Conservation (phyloP, 306 rosid genomes). For the Quillaja saponaria region DNA sequence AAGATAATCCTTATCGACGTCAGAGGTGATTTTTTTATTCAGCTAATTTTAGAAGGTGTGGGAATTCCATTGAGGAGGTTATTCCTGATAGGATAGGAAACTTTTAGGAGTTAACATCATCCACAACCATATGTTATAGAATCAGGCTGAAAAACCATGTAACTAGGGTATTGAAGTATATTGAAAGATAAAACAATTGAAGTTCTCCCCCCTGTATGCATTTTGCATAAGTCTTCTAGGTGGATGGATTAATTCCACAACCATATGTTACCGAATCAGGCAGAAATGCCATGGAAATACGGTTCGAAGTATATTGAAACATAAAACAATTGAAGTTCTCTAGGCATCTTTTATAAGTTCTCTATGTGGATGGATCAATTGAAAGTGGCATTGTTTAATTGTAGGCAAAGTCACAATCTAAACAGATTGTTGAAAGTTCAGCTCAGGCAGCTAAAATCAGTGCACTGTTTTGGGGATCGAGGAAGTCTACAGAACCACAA, state of each 20-base stretch:
- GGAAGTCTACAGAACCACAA: slow-evolving; percentile 41
- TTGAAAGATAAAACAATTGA: too few species aligned
- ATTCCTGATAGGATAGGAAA: background rate
- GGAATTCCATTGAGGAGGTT: background rate
- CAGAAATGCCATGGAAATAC: background rate
- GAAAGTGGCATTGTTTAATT: background rate
- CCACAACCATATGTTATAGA: background rate
- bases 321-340: background rate
- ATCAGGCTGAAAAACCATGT: too few species aligned
- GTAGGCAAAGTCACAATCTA: slow-evolving; percentile 40
- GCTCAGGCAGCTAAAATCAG: slow-evolving; percentile 35
- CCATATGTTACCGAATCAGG: background rate
- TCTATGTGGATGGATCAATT: background rate
- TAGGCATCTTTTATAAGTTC: background rate
- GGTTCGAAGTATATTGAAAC: background rate
- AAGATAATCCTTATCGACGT: too few species aligned
- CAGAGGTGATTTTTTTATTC: too few species aligned
- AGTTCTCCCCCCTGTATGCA: too few species aligned
- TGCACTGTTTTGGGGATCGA: slow-evolving; percentile 68
- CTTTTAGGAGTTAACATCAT: background rate
- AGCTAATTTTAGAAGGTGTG: too few species aligned
- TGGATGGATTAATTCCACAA: too few species aligned
- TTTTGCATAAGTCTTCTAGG: too few species aligned
- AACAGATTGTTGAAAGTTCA: slow-evolving; percentile 26
- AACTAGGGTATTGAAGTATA: too few species aligned